Conservation (phyloP, 23 red algal species). For the Gracilaria domingensis region DNA sequence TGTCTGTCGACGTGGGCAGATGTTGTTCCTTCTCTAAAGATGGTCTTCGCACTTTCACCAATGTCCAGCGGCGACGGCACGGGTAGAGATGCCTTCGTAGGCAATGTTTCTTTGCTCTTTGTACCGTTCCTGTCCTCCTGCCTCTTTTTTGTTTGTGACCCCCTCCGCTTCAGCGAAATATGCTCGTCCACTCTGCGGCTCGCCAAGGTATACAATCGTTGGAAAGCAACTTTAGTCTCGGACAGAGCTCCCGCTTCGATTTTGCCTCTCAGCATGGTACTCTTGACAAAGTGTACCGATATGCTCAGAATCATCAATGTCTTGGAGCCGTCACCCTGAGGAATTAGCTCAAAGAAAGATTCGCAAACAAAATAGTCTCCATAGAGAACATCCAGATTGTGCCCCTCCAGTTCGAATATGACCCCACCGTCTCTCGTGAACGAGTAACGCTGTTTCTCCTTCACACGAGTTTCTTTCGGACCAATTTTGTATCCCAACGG, state of each 20-base stretch:
- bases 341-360: conserved; percentile 65
- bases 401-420: conserved; percentile 46
- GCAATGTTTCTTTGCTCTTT: too few species aligned
- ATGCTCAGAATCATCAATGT: conserved; percentile 61
- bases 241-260: conserved; percentile 59
- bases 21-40: background rate
- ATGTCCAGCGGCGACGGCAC: conserved; percentile 10
- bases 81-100: background rate
- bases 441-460: conserved; percentile 70
- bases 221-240: conserved; percentile 62
- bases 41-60: background rate
- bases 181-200: conserved; percentile 31
- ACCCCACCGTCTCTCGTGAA: conserved; percentile 64
- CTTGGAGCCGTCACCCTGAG: conserved; percentile 36
- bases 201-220: conserved; percentile 44
- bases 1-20: background rate
- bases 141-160: background rate
- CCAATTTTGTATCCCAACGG: conserved; percentile 69
- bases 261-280: conserved; percentile 61
- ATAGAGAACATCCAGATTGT: conserved; percentile 77
- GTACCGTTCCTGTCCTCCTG: background rate
- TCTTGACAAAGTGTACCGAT: conserved; percentile 62
- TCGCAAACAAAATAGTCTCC: conserved; percentile 68
- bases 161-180: background rate
- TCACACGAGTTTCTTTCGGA: conserved; percentile 72